Conservation (phyloP, 2,329 filamentous ascomycete species). For the Fusarium metavorans region DNA sequence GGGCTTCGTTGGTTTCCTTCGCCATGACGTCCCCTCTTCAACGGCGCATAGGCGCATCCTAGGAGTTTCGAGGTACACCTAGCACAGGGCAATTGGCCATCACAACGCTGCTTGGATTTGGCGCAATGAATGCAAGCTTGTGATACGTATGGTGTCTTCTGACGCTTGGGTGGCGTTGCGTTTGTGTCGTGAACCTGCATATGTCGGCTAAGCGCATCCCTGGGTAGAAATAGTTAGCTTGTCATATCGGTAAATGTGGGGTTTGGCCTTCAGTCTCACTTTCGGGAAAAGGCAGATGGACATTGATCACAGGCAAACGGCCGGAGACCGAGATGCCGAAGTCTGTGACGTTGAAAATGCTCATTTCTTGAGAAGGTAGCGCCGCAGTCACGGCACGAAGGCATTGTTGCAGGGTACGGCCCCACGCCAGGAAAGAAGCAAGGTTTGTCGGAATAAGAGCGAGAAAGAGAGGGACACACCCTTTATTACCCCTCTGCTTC, state of each 20-base stretch:
- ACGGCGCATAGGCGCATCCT: background rate
- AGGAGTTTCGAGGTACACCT: background rate
- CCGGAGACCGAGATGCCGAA: background rate
- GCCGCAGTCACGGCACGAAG: background rate
- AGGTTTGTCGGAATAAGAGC: background rate
- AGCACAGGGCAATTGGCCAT: background rate
- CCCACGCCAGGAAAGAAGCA: background rate
- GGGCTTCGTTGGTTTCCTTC: background rate
- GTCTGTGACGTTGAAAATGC: background rate
- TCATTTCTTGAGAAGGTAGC: background rate
- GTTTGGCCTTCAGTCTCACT: background rate
- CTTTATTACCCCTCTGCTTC: too few relatives aligned
- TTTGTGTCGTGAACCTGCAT: background rate
- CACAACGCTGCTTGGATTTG: background rate
- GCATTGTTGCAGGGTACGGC: background rate
- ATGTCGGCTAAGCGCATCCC: background rate
- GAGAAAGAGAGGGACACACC: too few relatives aligned
- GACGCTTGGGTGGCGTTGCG: background rate
- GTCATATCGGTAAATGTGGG: background rate
- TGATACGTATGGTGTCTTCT: background rate
- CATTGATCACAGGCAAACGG: background rate
- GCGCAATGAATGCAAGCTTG: background rate
- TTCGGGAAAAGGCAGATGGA: background rate
- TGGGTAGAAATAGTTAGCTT: background rate
- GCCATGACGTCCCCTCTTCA: background rate